Conservation (phyloP, 2,329 filamentous ascomycete species). For the Coccinonectria pachysandricola region DNA sequence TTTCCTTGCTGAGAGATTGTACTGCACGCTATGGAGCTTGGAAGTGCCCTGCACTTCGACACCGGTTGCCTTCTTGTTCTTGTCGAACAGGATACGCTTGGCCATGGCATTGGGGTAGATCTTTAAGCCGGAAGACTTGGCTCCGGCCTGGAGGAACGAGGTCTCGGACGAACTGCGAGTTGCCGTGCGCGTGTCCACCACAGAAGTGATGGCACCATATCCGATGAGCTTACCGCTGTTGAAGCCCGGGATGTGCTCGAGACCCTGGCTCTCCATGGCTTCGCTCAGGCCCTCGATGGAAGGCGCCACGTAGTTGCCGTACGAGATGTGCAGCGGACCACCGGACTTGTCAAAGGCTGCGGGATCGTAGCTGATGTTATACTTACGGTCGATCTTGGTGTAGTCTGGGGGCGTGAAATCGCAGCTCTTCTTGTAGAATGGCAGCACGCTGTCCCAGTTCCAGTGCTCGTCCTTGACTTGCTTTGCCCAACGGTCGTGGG, state of each 20-base stretch:
- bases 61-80: constrained; percentile 28
- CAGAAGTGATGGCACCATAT: constrained; percentile 14
- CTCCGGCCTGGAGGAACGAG: constrained; percentile 15
- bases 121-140: constrained; percentile 22
- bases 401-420: constrained; percentile 18
- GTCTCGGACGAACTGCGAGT: constrained; percentile 19
- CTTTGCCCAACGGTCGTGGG: constrained; percentile 20
- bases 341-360: constrained; percentile 14
- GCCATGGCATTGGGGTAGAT: constrained; percentile 32
- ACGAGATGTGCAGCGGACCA: constrained; percentile 18
- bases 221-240: constrained; percentile 15
- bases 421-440: constrained; percentile 17
- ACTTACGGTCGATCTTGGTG: constrained; percentile 9
- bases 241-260: constrained; percentile 14
- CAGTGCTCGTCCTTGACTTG: constrained; percentile 19
- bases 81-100: constrained; percentile 34
- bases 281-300: constrained; percentile 14
- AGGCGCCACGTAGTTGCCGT: constrained; percentile 15
- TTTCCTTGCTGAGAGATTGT: constrained; percentile 9
- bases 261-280: constrained; percentile 16
- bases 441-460: constrained; percentile 16
- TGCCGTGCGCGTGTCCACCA: constrained; percentile 9
- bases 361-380: constrained; percentile 17
- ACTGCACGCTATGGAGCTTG: constrained; percentile 8
- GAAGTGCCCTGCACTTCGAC: constrained; percentile 19